Evolutionary conservation across 2,329 filamentous ascomycete species (phyloP), one percentile per base, ranked within the genome.

Genomic region (Sporothrix inflata): DNA sequence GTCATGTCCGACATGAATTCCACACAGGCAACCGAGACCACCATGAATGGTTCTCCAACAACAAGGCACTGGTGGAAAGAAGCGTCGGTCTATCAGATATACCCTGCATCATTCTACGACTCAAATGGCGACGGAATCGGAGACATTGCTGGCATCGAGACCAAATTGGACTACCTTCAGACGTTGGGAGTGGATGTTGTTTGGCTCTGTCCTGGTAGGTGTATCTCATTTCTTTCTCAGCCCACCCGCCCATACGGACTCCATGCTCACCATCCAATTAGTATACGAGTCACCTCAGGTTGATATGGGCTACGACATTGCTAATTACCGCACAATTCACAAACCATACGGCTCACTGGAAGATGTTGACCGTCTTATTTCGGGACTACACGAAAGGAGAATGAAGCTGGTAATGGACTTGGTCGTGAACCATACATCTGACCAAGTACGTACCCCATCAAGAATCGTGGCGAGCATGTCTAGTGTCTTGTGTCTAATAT

Each of bases 301-400:
- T 9, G 78, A 79, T 60, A 89, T 91, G 88, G 90, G 89, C 14
- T 91, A 91, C 76, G 90, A 91, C 77, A 87, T 91, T 70, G 85
- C 85, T 1, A 85, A 92, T 78, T 92, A 92, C 73, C 84, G 87
- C 76, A 83, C 81, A 45, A 88, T 79, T 14, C 21, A 53, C 85
- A 1, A 75, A 0, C 77, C 75, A 0, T 92, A 92, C 74, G 91
- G 91, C 1, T 89, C 87, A 0, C 80, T 93, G 21, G 80, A 83
- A 70, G 45, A 49, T 12, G 45, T 49, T 12, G 45, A 49, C 45
- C 45, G 45, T 11, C 45, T 49, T 7, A 49, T 49, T 49, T 7
- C 45, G 8, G 45, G 11, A 7, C 45, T 49, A n/a, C 45, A 49
- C 45, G 8, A 8, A 12, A 7, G 45, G 11, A 7, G 16, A 12